These are phyloP conservation scores for Rhodotorula mucilaginosa DNA, from an alignment of 1,284 basidiomycete species.

Conservation along the genomic window DNA sequence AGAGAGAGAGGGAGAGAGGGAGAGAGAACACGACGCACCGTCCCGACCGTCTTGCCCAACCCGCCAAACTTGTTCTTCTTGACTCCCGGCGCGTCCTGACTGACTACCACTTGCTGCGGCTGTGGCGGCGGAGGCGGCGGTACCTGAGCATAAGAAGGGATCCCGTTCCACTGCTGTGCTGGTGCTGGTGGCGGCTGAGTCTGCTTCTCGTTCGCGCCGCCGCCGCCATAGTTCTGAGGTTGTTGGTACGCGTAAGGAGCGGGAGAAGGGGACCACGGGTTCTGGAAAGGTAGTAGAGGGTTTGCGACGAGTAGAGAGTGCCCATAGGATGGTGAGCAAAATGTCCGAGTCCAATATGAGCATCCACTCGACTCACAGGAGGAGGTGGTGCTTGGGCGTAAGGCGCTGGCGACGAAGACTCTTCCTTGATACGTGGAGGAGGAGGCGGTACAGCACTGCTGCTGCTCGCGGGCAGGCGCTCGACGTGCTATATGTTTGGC, in stretches of 20 bases:
- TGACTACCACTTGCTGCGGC: neutral
- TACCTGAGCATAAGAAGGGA: neutral
- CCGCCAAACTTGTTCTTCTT: constrained; percentile 22
- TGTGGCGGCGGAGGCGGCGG: constrained; percentile 5
- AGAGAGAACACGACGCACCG: neutral
- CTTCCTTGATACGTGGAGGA: too few species aligned
- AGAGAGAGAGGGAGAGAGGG: neutral
- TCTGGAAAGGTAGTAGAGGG: neutral
- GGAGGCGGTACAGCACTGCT: too few species aligned
- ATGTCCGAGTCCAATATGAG: neutral
- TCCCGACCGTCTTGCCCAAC: constrained; percentile 19
- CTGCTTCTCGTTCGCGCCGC: neutral
- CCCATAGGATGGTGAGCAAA: neutral
- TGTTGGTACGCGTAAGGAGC: constrained; percentile 26
- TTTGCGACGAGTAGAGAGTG: neutral
- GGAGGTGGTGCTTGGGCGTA: neutral
- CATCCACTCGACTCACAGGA: neutral
- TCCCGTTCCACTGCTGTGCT: constrained; percentile 1
- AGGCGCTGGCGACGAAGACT: too few species aligned
- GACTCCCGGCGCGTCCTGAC: neutral
- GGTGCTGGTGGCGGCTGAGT: neutral
- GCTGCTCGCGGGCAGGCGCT: constrained; percentile 8
- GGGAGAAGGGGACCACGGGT: neutral
- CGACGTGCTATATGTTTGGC: constrained; percentile 20
- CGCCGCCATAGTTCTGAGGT: constrained; percentile 16